Percentiles rank a stretch among this genome's conserved stretches.
These are phyloP conservation scores for Phytomonas francai DNA, from an alignment of 208 protist genomes.

Conservation along the genomic window DNA sequence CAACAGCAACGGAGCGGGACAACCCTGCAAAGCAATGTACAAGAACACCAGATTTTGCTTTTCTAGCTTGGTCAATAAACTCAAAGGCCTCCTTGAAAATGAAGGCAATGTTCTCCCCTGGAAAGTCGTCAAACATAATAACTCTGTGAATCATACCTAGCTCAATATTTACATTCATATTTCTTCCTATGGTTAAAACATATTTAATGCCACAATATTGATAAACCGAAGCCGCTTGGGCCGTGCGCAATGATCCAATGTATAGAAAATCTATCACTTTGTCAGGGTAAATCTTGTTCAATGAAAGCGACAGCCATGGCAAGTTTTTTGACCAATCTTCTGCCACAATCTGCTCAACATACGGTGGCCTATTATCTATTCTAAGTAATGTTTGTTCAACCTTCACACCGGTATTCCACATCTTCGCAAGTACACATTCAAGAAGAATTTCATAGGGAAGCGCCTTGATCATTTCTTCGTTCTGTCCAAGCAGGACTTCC, in stretches of 20 bases:
- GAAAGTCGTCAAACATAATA: constrained; percentile 69
- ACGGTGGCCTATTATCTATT: constrained; percentile 67
- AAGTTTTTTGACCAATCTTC: constrained; percentile 36
- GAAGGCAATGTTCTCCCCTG: constrained; percentile 45
- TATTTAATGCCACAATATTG: constrained; percentile 74
- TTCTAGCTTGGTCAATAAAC: constrained; percentile 72
- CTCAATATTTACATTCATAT: constrained; percentile 56
- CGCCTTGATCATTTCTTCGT: constrained; percentile 48
- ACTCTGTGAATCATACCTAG: constrained; percentile 75
- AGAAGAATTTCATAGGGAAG: constrained; percentile 27
- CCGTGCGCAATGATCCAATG: constrained; percentile 78
- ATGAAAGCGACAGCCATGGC: constrained; percentile 59
- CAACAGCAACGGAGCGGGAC: constrained; percentile 81
- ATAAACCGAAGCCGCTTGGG: constrained; percentile 72
- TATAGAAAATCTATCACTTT: constrained; percentile 80
- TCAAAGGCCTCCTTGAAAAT: constrained; percentile 63
- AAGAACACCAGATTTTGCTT: constrained; percentile 53
- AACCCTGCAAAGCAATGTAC: constrained; percentile 89
- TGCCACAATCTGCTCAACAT: constrained; percentile 48
- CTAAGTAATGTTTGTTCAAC: constrained; percentile 28
- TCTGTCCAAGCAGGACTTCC: constrained; percentile 57
- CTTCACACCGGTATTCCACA: neutral
- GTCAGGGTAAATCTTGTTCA: constrained; percentile 88
- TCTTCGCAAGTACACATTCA: constrained; percentile 14
- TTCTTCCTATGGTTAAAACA: constrained; percentile 66